These are phyloP conservation scores for Syncephalastrum racemosum DNA, from an alignment of 371 early-diverging fungal genomes.

Conservation along the genomic window DNA sequence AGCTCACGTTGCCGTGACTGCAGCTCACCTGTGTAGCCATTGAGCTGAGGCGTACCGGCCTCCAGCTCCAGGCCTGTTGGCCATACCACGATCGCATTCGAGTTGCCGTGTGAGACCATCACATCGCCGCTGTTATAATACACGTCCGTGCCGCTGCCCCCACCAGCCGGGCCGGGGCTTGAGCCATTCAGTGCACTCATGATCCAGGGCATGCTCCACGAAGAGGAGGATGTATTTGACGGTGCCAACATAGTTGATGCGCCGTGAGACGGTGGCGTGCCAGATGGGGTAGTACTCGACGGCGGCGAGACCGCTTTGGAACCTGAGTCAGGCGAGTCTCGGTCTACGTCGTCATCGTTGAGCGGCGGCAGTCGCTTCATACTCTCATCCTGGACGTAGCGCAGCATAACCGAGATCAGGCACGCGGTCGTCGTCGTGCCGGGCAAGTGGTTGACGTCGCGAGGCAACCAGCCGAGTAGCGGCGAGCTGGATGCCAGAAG, in stretches of 20 bases:
- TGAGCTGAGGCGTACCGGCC: constrained; percentile 18
- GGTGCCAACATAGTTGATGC: not conserved
- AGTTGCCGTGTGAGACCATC: constrained; percentile 2
- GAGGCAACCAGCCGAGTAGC: not conserved
- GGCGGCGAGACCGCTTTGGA: not conserved
- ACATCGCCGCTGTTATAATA: constrained; percentile 8
- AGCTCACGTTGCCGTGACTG: constrained; percentile 29
- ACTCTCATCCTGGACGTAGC: not conserved
- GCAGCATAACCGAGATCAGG: constrained; percentile 7
- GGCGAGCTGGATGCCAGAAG: constrained; percentile 7
- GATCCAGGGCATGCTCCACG: constrained; percentile 52
- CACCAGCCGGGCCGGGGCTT: constrained; percentile 10
- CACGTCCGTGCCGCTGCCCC: constrained; percentile 11
- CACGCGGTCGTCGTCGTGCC: not conserved
- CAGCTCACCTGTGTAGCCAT: constrained; percentile 27
- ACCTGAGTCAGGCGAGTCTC: not conserved
- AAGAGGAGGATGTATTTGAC: constrained; percentile 11
- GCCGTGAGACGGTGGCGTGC: not conserved
- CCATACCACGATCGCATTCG: constrained; percentile 27
- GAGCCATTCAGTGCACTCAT: constrained; percentile 31
- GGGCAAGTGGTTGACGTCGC: not conserved
- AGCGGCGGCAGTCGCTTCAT: not conserved
- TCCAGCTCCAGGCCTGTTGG: constrained; percentile 37
- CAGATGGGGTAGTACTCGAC: not conserved
- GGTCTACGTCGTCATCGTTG: constrained; percentile 3